phyloP scores from a whole-genome alignment of 768 basidiomycete genomes.

The Tricholoma sp. region DNA sequence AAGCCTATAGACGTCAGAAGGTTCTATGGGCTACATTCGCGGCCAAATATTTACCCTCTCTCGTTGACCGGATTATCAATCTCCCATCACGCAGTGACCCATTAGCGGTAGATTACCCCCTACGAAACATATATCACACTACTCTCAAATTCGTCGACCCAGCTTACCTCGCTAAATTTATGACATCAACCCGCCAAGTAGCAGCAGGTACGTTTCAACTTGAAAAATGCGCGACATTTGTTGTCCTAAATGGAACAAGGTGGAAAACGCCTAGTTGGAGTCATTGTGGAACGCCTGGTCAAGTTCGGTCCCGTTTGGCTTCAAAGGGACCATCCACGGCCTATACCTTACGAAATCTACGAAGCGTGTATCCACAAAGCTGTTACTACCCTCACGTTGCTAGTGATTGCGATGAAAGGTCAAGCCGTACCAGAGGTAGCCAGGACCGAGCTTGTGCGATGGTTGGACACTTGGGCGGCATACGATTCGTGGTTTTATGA shows the following conservation, averaged over 20 bases:
- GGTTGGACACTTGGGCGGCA: not conserved
- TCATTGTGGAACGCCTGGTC: not conserved
- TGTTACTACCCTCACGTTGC: not conserved
- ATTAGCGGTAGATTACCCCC: not conserved
- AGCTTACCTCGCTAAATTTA: not conserved
- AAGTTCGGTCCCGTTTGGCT: not conserved
- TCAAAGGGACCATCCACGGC: not conserved
- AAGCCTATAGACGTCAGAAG: not conserved
- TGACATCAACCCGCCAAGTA: not conserved
- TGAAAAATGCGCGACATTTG: not conserved
- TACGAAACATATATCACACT: not conserved
- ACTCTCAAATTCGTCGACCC: not conserved
- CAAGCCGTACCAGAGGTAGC: not conserved
- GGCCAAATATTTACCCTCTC: not conserved
- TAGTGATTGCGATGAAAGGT: not conserved
- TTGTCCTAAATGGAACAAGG: not conserved
- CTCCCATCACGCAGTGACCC: not conserved
- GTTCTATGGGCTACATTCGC: not conserved
- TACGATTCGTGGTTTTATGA: not conserved
- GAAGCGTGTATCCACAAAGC: not conserved
- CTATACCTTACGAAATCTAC: not conserved
- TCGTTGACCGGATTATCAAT: not conserved
- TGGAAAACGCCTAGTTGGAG: not conserved
- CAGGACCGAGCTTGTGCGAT: not conserved
- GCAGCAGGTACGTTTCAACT: not conserved